phyloP scores from a whole-genome alignment of 2,329 filamentous ascomycete genomes.

The Botrytis sinoallii region DNA sequence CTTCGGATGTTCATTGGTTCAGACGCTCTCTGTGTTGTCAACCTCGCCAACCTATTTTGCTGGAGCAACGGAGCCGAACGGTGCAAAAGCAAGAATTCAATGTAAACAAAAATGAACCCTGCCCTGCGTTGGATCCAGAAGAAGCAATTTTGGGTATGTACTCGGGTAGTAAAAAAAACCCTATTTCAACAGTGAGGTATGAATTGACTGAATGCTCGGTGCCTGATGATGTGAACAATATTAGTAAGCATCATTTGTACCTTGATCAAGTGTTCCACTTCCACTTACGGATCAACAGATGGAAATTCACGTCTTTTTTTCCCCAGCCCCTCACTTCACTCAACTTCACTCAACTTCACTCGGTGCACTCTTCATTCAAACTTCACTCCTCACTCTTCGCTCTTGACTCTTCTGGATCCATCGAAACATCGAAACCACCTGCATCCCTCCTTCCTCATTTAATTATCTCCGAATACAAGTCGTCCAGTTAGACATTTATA shows the following conservation, averaged over 20 bases:
- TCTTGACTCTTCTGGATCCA: background rate
- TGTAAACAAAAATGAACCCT: conserved; percentile 1
- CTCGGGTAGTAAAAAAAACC: background rate
- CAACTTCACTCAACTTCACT: background rate
- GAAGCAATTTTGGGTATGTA: background rate
- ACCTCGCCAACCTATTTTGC: background rate
- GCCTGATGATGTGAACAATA: background rate
- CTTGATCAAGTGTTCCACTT: background rate
- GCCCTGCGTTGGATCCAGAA: background rate
- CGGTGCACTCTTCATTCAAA: background rate
- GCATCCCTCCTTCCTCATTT: background rate
- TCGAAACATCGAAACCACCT: background rate
- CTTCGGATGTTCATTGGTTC: background rate
- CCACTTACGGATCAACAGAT: background rate
- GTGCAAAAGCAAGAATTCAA: background rate
- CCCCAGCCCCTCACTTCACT: background rate
- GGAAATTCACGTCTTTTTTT: background rate
- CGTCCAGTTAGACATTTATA: background rate
- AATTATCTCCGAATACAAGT: background rate
- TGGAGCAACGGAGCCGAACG: background rate
- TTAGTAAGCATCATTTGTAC: too few species aligned
- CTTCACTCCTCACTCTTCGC: background rate
- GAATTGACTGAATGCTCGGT: background rate
- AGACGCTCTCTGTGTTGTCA: background rate
- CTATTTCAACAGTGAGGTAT: background rate